Conservation (phyloP, 2,329 filamentous ascomycete species). For the Hymenoscyphus scutula region DNA sequence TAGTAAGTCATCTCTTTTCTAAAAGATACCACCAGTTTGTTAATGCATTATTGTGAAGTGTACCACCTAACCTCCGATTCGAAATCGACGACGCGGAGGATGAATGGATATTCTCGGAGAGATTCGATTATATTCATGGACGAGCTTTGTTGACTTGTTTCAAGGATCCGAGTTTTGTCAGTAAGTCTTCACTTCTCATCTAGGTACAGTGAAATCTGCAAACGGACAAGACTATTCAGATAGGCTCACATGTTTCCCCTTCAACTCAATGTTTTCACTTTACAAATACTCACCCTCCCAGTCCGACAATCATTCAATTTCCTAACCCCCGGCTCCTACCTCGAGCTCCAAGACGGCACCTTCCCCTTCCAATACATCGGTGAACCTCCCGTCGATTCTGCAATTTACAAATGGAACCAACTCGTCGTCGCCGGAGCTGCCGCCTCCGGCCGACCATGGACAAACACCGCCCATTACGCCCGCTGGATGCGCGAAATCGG, state of each 20-base stretch:
- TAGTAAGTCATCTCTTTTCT: slow-evolving; percentile 12
- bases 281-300: background rate
- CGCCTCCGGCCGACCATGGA: background rate
- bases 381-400: background rate
- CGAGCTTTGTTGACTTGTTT: slow-evolving; percentile 41
- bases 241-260: background rate
- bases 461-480: slow-evolving; percentile 16
- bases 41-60: slow-evolving; percentile 6
- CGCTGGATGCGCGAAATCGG: slow-evolving; percentile 42
- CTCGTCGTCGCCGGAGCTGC: background rate
- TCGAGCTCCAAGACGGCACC: slow-evolving; percentile 35
- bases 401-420: slow-evolving; percentile 4
- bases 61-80: slow-evolving; percentile 51
- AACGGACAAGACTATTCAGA: no score
- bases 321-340: slow-evolving; percentile 30
- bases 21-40: background rate
- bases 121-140: slow-evolving; percentile 51
- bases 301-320: slow-evolving; percentile 31
- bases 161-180: slow-evolving; percentile 19
- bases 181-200: background rate
- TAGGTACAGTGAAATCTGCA: background rate
- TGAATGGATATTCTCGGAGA: slow-evolving; percentile 45
- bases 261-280: background rate
- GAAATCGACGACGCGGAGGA: slow-evolving; percentile 51
- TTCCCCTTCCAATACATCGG: slow-evolving; percentile 7